Evolutionary conservation across 164 flowering plant genomes (phyloP).

Genomic region (Berberis thunbergii): DNA sequence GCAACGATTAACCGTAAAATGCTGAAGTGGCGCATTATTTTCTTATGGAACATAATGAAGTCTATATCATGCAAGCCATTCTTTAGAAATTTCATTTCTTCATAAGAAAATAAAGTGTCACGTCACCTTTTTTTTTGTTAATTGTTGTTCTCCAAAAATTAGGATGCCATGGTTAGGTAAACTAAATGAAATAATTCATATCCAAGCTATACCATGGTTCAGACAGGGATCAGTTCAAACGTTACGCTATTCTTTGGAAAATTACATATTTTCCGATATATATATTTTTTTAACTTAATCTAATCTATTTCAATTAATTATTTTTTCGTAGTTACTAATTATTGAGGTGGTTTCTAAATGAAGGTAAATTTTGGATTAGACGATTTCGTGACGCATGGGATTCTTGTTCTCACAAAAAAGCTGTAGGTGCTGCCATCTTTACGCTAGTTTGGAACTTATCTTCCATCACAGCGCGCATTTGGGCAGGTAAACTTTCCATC

Average conservation of each 20-base stretch:
- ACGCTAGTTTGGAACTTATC: conserved; percentile 78
- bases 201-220: too few relatives aligned
- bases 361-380: conserved; percentile 69
- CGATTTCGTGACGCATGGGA: conserved; percentile 80
- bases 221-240: too few relatives aligned
- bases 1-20: too few relatives aligned
- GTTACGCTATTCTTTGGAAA: too few relatives aligned
- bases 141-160: neutral
- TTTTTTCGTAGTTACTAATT: neutral
- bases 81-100: neutral
- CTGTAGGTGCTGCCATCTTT: conserved; percentile 50
- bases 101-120: neutral
- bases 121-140: neutral
- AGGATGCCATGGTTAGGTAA: too few relatives aligned
- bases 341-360: conserved; percentile 1
- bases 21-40: too few relatives aligned
- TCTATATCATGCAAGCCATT: neutral
- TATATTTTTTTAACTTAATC: too few relatives aligned
- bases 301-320: too few relatives aligned
- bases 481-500: conserved; percentile 53
- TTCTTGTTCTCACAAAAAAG: conserved; percentile 84
- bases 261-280: too few relatives aligned
- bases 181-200: too few relatives aligned
- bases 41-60: neutral
- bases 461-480: conserved; percentile 62